Conservation (phyloP, 1,284 basidiomycete species). For the Cronartium quercuum region DNA sequence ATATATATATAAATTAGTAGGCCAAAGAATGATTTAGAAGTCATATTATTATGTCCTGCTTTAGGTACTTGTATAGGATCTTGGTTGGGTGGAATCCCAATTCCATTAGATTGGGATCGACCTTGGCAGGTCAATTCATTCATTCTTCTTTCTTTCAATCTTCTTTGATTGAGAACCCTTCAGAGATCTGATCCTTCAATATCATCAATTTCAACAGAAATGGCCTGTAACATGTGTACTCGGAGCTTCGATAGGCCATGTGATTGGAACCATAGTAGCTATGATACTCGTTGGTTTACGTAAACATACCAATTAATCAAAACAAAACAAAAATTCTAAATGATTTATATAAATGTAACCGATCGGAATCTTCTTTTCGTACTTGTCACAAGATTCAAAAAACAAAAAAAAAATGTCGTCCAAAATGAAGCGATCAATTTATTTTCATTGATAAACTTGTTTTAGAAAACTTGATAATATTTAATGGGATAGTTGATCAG, state of each 20-base stretch:
- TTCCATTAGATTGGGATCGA: slow-evolving; percentile 88
- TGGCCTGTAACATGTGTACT: slow-evolving; percentile 44
- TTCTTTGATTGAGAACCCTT: not conserved
- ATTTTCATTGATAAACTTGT: too few relatives aligned
- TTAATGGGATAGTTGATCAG: too few relatives aligned
- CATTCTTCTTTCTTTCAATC: not conserved
- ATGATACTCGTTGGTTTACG: slow-evolving; percentile 7
- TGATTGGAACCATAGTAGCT: slow-evolving; percentile 36
- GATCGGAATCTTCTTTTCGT: too few relatives aligned
- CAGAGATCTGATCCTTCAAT: not conserved
- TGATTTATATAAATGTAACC: too few relatives aligned
- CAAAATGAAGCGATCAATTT: too few relatives aligned
- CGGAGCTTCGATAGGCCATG: slow-evolving; percentile 41
- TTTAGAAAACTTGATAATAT: too few relatives aligned
- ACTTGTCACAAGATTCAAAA: too few relatives aligned
- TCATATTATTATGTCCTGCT: slow-evolving; percentile 69
- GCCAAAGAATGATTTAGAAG: slow-evolving; percentile 62
- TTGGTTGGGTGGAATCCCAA: slow-evolving; percentile 72
- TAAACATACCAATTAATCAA: not conserved
- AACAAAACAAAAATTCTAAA: not conserved
- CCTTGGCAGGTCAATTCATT: slow-evolving; percentile 74
- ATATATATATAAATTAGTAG: slow-evolving; percentile 51
- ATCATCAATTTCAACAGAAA: slow-evolving; percentile 21
- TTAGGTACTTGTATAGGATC: slow-evolving; percentile 66
- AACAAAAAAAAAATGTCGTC: too few relatives aligned